Percentiles rank a stretch among this genome's conserved stretches.
Conservation (phyloP, 768 basidiomycete genomes). For the Agrocybe chaxingu region DNA sequence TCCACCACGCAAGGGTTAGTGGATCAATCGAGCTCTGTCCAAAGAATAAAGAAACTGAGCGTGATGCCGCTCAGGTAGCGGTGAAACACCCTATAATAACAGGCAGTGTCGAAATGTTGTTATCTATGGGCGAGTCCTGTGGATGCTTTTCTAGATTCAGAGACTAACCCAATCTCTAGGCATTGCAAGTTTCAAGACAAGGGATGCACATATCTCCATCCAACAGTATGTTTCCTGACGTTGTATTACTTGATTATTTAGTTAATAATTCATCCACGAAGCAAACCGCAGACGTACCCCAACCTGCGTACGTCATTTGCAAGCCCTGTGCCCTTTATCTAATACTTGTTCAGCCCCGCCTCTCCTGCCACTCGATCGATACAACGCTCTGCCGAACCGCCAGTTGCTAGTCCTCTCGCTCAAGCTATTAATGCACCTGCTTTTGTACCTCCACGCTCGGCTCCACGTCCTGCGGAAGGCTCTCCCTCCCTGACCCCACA, state of each 20-base stretch:
- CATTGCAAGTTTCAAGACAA: slow-evolving; percentile 85
- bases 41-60: background rate
- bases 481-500: slow-evolving; percentile 68
- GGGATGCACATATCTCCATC: slow-evolving; percentile 83
- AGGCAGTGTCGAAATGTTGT: slow-evolving; percentile 88
- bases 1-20: slow-evolving; percentile 55
- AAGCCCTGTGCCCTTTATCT: slow-evolving; percentile 12
- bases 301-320: slow-evolving; percentile 26
- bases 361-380: slow-evolving; percentile 2
- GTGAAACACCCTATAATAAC: slow-evolving; percentile 54
- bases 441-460: slow-evolving; percentile 63
- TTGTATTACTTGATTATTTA: background rate
- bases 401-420: slow-evolving; percentile 39
- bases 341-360: slow-evolving; percentile 24
- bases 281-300: slow-evolving; percentile 13
- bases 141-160: background rate
- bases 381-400: slow-evolving; percentile 42
- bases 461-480: slow-evolving; percentile 37
- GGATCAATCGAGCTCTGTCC: slow-evolving; percentile 4
- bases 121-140: slow-evolving; percentile 73
- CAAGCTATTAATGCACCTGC: slow-evolving; percentile 82
- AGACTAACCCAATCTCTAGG: slow-evolving; percentile 31
- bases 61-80: background rate
- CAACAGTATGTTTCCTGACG: slow-evolving; percentile 46
- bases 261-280: background rate